Conservation (phyloP, 78 protist genomes). For the Thecamonas trahens region DNA sequence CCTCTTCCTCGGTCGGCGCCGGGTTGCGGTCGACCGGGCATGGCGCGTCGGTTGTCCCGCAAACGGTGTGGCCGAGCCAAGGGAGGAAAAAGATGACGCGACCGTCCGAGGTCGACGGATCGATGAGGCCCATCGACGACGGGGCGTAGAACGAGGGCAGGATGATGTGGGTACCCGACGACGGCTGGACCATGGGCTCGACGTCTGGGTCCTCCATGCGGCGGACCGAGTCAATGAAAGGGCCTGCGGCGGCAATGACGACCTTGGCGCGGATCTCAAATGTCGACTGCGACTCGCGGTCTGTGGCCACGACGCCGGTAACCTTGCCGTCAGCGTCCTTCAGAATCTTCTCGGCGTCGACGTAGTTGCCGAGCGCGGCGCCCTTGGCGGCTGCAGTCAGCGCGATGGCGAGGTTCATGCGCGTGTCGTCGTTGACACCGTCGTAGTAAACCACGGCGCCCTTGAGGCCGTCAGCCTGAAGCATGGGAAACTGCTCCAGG, state of each 20-base stretch:
- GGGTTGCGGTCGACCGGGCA: conserved; percentile 40
- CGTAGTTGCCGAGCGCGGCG: conserved; percentile 73
- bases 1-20: conserved; percentile 43
- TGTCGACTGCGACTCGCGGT: background rate
- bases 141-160: conserved; percentile 46
- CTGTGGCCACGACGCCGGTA: background rate
- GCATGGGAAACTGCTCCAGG: conserved; percentile 42
- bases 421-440: conserved; percentile 73
- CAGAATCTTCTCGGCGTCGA: conserved; percentile 28
- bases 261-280: conserved; percentile 17
- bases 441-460: conserved; percentile 73
- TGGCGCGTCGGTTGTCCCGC: conserved; percentile 38
- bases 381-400: conserved; percentile 80
- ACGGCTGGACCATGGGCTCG: conserved; percentile 39
- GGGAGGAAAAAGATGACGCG: conserved; percentile 86
- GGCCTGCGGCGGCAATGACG: conserved; percentile 84
- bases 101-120: conserved; percentile 80
- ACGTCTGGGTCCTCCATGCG: conserved; percentile 55
- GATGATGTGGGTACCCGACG: conserved; percentile 68
- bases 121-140: conserved; percentile 54
- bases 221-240: conserved; percentile 67
- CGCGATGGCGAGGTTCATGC: conserved; percentile 76
- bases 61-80: conserved; percentile 35
- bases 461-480: conserved; percentile 17
- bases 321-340: conserved; percentile 1